Evolutionary conservation across 208 protist species (phyloP).

Genomic region (Trichomonas gallinae): DNA sequence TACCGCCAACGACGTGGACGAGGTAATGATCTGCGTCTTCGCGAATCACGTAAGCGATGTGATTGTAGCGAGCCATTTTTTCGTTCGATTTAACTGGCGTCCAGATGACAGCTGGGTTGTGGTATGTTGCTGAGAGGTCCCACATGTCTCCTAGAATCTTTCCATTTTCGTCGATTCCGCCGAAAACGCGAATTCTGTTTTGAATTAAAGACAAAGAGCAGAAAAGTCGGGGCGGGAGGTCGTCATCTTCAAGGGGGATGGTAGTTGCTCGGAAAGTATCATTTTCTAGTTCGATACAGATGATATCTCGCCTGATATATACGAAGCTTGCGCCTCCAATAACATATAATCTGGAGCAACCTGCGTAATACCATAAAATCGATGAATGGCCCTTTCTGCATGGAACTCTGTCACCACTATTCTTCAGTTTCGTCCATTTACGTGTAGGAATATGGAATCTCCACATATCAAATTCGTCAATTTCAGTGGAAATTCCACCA

Average conservation of each 20-base stretch:
- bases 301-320: neutral
- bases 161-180: neutral
- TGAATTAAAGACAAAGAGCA: neutral
- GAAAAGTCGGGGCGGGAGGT: neutral
- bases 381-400: neutral
- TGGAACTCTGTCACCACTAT: neutral
- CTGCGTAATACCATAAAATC: neutral
- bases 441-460: neutral
- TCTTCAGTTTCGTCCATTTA: neutral
- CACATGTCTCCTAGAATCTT: neutral
- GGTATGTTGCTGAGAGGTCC: neutral
- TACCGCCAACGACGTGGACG: neutral
- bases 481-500: neutral
- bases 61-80: neutral
- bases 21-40: too few relatives aligned
- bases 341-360: neutral
- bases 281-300: neutral
- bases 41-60: neutral
- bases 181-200: neutral
- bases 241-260: neutral
- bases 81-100: neutral
- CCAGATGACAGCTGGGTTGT: neutral
- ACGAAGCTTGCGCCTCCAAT: neutral
- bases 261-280: neutral
- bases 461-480: neutral